Evolutionary conservation across 2,329 filamentous ascomycete species (phyloP).

Genomic region (Fusarium goolgardi): DNA sequence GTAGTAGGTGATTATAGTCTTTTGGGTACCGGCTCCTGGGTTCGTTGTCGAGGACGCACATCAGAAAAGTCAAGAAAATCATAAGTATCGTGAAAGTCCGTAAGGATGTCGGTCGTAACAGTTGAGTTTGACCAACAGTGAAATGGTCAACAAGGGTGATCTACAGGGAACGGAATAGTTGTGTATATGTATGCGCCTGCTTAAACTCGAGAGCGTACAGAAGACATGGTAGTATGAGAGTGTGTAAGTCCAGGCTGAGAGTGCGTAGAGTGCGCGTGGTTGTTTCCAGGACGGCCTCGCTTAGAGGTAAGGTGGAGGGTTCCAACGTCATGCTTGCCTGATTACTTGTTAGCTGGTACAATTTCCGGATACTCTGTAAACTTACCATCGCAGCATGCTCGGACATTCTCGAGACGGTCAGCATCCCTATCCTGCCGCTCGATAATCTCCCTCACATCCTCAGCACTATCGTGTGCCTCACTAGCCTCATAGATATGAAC

Average conservation of each 20-base stretch:
- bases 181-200: slow-evolving; percentile 18
- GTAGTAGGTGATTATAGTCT: slow-evolving; percentile 42
- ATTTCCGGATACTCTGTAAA: not conserved
- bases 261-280: slow-evolving; percentile 50
- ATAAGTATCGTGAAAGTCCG: slow-evolving; percentile 49
- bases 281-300: slow-evolving; percentile 57
- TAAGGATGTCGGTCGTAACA: slow-evolving; percentile 47
- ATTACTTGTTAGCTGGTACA: slow-evolving; percentile 35
- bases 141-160: slow-evolving; percentile 15
- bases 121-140: slow-evolving; percentile 28
- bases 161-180: slow-evolving; percentile 10
- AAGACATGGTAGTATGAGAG: slow-evolving; percentile 52
- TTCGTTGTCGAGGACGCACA: slow-evolving; percentile 29
- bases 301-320: slow-evolving; percentile 63
- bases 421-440: slow-evolving; percentile 81
- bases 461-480: slow-evolving; percentile 79
- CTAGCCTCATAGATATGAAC: slow-evolving; percentile 69
- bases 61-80: slow-evolving; percentile 43
- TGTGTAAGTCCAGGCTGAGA: slow-evolving; percentile 53
- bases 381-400: slow-evolving; percentile 97
- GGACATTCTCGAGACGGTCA: slow-evolving; percentile 90
- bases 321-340: slow-evolving; percentile 80
- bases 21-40: slow-evolving; percentile 33
- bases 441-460: slow-evolving; percentile 83
- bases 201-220: slow-evolving; percentile 53